Conservation (phyloP, 768 basidiomycete genomes). For the Leccinellum luteum region DNA sequence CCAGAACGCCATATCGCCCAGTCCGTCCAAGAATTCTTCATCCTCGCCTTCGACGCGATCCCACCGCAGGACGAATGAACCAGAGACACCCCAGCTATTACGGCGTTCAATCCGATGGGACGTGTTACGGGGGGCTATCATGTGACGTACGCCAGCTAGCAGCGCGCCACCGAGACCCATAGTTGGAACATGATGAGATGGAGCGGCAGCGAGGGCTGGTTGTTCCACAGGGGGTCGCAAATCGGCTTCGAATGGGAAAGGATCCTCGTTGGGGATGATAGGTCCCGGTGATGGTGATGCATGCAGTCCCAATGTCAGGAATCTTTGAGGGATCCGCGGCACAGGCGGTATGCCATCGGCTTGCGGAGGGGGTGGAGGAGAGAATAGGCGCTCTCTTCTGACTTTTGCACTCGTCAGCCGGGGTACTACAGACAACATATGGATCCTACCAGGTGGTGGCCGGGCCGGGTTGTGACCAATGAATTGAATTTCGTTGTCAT, state of each 20-base stretch:
- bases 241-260: conserved; percentile 50
- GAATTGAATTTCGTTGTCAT: conserved; percentile 33
- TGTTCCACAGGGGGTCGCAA: conserved; percentile 24
- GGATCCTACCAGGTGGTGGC: conserved; percentile 17
- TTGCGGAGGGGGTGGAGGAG: conserved; percentile 50
- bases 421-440: neutral
- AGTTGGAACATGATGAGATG: conserved; percentile 54
- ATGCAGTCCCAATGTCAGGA: conserved; percentile 38
- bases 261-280: conserved; percentile 49
- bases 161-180: conserved; percentile 69
- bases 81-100: conserved; percentile 23
- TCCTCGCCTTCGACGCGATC: conserved; percentile 19
- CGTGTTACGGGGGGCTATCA: conserved; percentile 15
- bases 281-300: conserved; percentile 38
- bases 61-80: conserved; percentile 31
- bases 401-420: conserved; percentile 6
- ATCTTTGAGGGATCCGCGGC: conserved; percentile 44
- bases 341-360: conserved; percentile 50
- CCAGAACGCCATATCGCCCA: conserved; percentile 18
- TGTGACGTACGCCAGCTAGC: conserved; percentile 40
- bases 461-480: conserved; percentile 24
- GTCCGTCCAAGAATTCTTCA: conserved; percentile 12
- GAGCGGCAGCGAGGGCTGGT: conserved; percentile 39
- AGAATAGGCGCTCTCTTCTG: conserved; percentile 31
- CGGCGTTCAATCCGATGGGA: conserved; percentile 13